phyloP scores from a whole-genome alignment of 768 basidiomycete genomes.

The Leccinum arenicola region DNA sequence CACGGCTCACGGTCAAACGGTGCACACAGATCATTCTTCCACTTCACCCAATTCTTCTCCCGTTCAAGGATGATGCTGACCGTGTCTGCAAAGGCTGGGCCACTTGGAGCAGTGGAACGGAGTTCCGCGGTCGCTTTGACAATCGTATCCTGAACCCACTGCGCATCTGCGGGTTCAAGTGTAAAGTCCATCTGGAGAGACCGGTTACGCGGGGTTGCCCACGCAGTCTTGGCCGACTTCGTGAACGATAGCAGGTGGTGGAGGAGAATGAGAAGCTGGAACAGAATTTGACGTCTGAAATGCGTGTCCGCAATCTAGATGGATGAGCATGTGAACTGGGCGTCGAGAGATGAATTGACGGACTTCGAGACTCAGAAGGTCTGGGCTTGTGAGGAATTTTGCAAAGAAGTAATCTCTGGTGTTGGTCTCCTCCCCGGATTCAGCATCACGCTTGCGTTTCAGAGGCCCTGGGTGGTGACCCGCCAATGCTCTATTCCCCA shows the following conservation, averaged over 20 bases:
- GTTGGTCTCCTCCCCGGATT: constrained; percentile 49
- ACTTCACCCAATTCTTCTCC: constrained; percentile 87
- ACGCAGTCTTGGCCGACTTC: constrained; percentile 56
- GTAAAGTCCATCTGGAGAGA: constrained; percentile 85
- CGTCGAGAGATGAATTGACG: constrained; percentile 16
- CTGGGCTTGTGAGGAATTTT: constrained; percentile 87
- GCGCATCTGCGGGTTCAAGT: constrained; percentile 59
- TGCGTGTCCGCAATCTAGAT: constrained; percentile 81
- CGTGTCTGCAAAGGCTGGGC: constrained; percentile 73
- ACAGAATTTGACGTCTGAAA: constrained; percentile 90
- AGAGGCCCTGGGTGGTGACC: constrained; percentile 33
- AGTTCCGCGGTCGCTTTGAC: constrained; percentile 54
- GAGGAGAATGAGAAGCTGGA: constrained; percentile 79
- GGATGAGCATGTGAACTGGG: constrained; percentile 11
- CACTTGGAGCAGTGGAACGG: constrained; percentile 74
- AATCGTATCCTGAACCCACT: constrained; percentile 76
- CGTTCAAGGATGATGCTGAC: constrained; percentile 69
- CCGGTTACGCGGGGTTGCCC: constrained; percentile 65
- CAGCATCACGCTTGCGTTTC: constrained; percentile 68
- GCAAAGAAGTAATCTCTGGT: constrained; percentile 84
- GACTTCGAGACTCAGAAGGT: constrained; percentile 86
- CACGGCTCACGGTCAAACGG: constrained; percentile 77
- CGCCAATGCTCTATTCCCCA: constrained; percentile 61
- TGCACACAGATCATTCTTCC: constrained; percentile 82
- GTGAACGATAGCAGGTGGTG: constrained; percentile 76